Conservation (phyloP, 1,284 basidiomycete genomes). For the Moniliella sp. region DNA sequence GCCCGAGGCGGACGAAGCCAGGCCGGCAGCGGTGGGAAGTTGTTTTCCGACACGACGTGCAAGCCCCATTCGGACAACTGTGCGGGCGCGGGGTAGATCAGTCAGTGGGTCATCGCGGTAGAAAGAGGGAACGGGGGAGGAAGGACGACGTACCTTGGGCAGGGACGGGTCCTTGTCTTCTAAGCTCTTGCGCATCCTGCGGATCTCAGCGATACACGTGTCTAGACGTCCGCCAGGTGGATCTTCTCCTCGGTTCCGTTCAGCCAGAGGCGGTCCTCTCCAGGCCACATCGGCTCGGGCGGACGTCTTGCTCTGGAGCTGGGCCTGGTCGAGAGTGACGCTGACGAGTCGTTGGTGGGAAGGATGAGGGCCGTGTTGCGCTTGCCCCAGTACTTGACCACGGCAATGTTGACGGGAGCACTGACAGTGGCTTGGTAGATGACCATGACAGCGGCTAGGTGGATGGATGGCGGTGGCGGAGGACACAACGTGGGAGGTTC, state of each 20-base stretch:
- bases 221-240: slow-evolving; percentile 57
- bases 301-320: slow-evolving; percentile 78
- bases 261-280: slow-evolving; percentile 56
- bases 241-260: slow-evolving; percentile 77
- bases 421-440: slow-evolving; percentile 67
- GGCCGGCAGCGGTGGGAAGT: slow-evolving; percentile 93
- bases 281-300: slow-evolving; percentile 63
- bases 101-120: too few species aligned
- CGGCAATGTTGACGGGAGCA: slow-evolving; percentile 85
- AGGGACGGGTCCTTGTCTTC: slow-evolving; percentile 39
- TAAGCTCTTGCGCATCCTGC: slow-evolving; percentile 49
- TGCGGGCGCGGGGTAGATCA: too few species aligned
- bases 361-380: slow-evolving; percentile 81
- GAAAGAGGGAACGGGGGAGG: too few species aligned
- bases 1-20: slow-evolving; percentile 88
- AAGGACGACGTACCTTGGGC: too few species aligned
- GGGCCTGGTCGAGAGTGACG: slow-evolving; percentile 86
- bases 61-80: slow-evolving; percentile 23
- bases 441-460: too few species aligned
- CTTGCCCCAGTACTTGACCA: slow-evolving; percentile 90
- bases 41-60: slow-evolving; percentile 79
- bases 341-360: slow-evolving; percentile 94
- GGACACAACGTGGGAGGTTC: too few species aligned
- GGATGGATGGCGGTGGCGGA: too few species aligned
- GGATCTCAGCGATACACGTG: slow-evolving; percentile 74